These are phyloP conservation scores for Larix kaempferi DNA, from an alignment of 75 land plant genomes.

Conservation along the genomic window DNA sequence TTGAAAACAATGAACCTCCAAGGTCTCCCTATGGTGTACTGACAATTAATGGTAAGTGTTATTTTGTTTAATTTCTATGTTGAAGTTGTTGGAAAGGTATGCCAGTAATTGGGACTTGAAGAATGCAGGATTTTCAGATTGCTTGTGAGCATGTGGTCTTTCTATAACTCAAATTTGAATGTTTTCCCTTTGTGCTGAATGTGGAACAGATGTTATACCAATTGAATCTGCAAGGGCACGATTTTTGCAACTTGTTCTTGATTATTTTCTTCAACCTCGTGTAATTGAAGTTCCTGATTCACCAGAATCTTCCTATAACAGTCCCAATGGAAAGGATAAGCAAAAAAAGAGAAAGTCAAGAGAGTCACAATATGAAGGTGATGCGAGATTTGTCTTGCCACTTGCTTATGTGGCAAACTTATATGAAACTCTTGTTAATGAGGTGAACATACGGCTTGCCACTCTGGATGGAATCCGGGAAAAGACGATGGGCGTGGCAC, in stretches of 20 bases:
- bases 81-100: background rate
- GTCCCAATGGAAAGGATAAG: slow-evolving; percentile 69
- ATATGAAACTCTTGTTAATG: slow-evolving; percentile 88
- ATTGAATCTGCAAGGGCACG: slow-evolving; percentile 92
- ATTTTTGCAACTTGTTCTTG: slow-evolving; percentile 84
- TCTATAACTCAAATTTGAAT: background rate
- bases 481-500: slow-evolving; percentile 96
- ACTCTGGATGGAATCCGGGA: slow-evolving; percentile 84
- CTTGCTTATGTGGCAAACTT: slow-evolving; percentile 96
- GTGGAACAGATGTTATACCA: slow-evolving; percentile 73
- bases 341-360: slow-evolving; percentile 69
- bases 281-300: slow-evolving; percentile 62
- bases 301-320: slow-evolving; percentile 45
- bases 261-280: slow-evolving; percentile 65
- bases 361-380: slow-evolving; percentile 89
- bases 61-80: background rate
- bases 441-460: slow-evolving; percentile 79
- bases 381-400: slow-evolving; percentile 88
- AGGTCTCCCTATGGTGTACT: slow-evolving; percentile 62
- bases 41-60: slow-evolving; percentile 43
- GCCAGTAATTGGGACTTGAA: background rate
- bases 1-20: slow-evolving; percentile 59
- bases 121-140: background rate
- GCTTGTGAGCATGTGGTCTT: background rate
- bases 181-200: background rate